Evolutionary conservation across 148 eudicot species (phyloP).

Genomic region (Fallopia convolvulus): DNA sequence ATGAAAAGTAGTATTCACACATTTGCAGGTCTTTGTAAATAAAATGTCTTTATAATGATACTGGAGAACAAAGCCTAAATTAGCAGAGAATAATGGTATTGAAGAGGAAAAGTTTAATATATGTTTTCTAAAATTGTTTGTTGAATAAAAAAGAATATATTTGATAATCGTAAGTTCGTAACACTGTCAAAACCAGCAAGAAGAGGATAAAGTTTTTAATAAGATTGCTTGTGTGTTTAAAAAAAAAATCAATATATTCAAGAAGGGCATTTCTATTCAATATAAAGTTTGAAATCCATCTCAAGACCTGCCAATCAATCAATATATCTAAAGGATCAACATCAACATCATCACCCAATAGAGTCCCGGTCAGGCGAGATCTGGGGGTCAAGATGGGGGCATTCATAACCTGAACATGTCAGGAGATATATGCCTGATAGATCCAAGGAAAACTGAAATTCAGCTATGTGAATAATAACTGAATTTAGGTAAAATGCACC

Average conservation of each 20-base stretch:
- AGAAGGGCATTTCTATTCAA: neutral
- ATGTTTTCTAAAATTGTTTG: neutral
- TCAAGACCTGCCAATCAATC: neutral
- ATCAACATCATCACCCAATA: no score
- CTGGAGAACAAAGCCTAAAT: neutral
- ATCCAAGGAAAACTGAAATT: no score
- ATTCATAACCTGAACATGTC: no score
- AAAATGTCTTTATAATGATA: no score
- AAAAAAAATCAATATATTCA: neutral
- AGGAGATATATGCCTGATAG: no score
- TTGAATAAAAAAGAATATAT: neutral
- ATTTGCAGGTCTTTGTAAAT: no score
- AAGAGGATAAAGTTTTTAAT: neutral
- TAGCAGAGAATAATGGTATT: neutral
- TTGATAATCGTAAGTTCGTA: neutral
- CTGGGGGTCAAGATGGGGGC: no score
- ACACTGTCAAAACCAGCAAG: neutral
- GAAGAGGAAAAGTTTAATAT: neutral
- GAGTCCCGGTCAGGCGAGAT: no score
- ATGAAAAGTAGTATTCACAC: no score
- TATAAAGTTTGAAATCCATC: neutral
- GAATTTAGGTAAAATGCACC: no score
- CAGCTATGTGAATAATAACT: no score
- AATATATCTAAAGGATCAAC: neutral
- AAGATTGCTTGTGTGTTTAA: neutral